These are phyloP conservation scores for Exophiala phaeomuriformis DNA, from an alignment of 2,329 filamentous ascomycete species.

Conservation along the genomic window DNA sequence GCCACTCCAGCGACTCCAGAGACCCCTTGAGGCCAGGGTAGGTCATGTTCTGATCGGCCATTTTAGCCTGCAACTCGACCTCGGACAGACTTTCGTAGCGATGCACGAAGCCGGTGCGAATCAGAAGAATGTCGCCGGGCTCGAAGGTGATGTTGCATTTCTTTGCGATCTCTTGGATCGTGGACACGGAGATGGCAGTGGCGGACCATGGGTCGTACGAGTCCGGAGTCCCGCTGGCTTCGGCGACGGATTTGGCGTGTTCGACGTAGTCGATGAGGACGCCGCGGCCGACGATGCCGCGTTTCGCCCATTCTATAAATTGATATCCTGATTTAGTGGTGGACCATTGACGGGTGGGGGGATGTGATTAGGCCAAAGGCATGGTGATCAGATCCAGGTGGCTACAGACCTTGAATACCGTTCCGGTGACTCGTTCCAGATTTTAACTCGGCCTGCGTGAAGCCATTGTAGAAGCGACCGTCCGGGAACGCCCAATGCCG, in stretches of 20 bases:
- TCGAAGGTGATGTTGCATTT: constrained; percentile 17
- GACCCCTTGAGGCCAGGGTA: constrained; percentile 31
- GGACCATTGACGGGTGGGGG: background rate
- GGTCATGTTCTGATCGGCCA: constrained; percentile 23
- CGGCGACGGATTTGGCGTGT: constrained; percentile 37
- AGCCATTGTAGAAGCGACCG: constrained; percentile 33
- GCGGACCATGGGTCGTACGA: constrained; percentile 46
- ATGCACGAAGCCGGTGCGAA: constrained; percentile 48
- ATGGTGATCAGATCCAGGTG: background rate
- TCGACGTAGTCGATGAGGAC: constrained; percentile 41
- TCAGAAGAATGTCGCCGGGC: constrained; percentile 22
- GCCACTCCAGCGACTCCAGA: constrained; percentile 28
- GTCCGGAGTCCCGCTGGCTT: constrained; percentile 37
- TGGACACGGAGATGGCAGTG: constrained; percentile 30
- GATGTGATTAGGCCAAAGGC: background rate
- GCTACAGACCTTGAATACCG: constrained; percentile 32
- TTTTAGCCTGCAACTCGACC: constrained; percentile 31
- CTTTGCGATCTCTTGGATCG: constrained; percentile 14
- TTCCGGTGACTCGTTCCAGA: constrained; percentile 28
- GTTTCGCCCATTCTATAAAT: constrained; percentile 35
- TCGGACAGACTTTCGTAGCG: constrained; percentile 44
- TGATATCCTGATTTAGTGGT: background rate
- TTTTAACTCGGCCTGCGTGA: constrained; percentile 32
- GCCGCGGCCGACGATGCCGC: constrained; percentile 40
- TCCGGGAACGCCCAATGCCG: constrained; percentile 28